A percentile compares a stretch with the other conserved stretches of the same genome.
Evolutionary conservation across 163 green algal genomes (phyloP).

Genomic region (Trebouxia gelatinosa): DNA sequence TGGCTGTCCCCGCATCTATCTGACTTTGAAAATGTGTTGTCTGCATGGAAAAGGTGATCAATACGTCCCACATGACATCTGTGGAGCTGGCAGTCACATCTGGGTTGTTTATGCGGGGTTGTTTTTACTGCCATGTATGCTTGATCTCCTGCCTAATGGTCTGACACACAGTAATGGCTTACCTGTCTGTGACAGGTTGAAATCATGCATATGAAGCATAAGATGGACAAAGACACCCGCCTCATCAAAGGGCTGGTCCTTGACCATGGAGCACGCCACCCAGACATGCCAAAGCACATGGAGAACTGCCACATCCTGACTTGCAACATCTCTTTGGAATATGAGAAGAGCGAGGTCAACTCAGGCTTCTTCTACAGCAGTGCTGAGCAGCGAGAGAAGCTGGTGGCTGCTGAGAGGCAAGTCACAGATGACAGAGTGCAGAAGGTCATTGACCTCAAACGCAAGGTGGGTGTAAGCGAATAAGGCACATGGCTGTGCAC

Average conservation of each 20-base stretch:
- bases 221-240: constrained; percentile 91
- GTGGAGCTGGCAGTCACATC: too few relatives aligned
- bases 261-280: constrained; percentile 95
- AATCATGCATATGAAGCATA: constrained; percentile 99
- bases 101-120: too few relatives aligned
- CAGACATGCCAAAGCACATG: constrained; percentile 96
- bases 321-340: constrained; percentile 99
- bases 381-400: constrained; percentile 97
- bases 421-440: constrained; percentile 91
- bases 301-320: constrained; percentile 93
- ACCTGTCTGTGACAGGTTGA: constrained; percentile 83
- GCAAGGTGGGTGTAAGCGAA: constrained; percentile 64
- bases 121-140: too few relatives aligned
- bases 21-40: too few relatives aligned
- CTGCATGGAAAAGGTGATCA: too few relatives aligned
- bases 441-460: constrained; percentile 95
- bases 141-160: too few relatives aligned
- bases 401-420: constrained; percentile 91
- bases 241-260: constrained; percentile 95
- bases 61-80: too few relatives aligned
- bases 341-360: constrained; percentile 90
- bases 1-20: too few relatives aligned
- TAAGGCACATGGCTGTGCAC: background rate
- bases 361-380: constrained; percentile 95
- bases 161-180: too few relatives aligned